Base-by-base conservation (phyloP, 2,329 filamentous ascomycete genomes). In the Teratosphaeria viscida region DNA sequence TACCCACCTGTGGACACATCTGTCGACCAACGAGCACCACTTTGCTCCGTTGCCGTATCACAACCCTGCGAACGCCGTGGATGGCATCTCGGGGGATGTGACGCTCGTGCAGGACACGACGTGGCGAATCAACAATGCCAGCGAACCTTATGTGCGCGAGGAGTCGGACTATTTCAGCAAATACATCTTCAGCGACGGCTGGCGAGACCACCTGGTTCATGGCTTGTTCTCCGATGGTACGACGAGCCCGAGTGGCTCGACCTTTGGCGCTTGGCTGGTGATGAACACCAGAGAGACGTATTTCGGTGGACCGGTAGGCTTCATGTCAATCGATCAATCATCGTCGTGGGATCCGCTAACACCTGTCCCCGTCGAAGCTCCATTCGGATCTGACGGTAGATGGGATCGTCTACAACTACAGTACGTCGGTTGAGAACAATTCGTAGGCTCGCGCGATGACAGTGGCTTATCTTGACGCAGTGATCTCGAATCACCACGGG, bases 341-440 rank as follows among this genome's bases (percentile, higher is more conserved):
- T 49, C 43, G 11, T 12, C 12, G 37, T 16, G 19, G 43, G 2
- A 19, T 19, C 3, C 8, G 43, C n/a, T 49, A 49, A 49, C 16
- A 23, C 19, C 1, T 19, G 16, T 49, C n/a, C n/a, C 5, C 10
- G 5, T 49, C n/a, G 43, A n/a, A 49, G 43, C 71, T 83, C 2
- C 83, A 86, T 68, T 85, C 83, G 0, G 85, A 86, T 65, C 72
- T 87, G 5, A 79, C 79, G 0, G 84, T 86, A 0, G 84, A 86
- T 64, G 84, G 83, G 0, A 85, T 86, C 54, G 77, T 86, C 0
- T 86, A 86, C 68, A 85, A 87, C 66, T 87, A 86, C 65, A 79
- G 82, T 47, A 54, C n/a, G 43, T 49, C 43, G 8, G 5, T 19
- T 49, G 43, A 23, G 43, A n/a, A 23, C 43, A 19, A 2, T 3